Evolutionary conservation across 768 basidiomycete species (phyloP), one percentile per base, ranked within the genome.

Genomic region (Cystobasidium ongulense): DNA sequence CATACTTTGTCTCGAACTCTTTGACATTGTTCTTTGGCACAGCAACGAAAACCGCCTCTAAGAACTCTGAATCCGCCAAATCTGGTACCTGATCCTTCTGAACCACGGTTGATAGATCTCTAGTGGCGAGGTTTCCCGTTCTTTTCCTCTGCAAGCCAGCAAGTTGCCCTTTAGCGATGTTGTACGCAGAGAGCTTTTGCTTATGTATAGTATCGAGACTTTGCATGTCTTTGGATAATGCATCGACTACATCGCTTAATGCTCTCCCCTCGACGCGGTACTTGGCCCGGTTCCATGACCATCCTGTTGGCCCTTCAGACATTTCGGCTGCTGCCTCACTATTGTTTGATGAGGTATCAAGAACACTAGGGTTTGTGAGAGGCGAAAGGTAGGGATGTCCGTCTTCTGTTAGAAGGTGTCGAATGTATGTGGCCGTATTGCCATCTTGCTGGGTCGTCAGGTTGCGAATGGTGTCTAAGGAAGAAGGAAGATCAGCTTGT

Each of bases 201-300:
- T 95, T 95, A 86, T 96, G 90, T 43, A 90, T 88, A 79, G 90
- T 90, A 81, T 99, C 96, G 75, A 98, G 92, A 25, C 91, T 92
- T 27, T 84, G 84, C 87, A 95, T 91, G 85, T 98, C 96, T 94
- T 91, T 93, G 82, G 85, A 87, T 78, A 99, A 83, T 54, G 85
- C 84, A 76, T 98, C 94, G 21, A 92, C 86, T 75, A 95, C 86
- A 68, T 98, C 96, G 61, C 85, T 84, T 43, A 98, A 84, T 75
- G 41, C 33, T 1, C 89, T 86, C 77, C 87, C 86, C 80, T 93
- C 90, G 27, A 88, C 84, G 61, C 90, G 89, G 82, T 94, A 99
- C 76, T 95, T 87, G 25, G 91, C 88, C 78, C 89, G 88, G 79
- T 98, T 94, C 96, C 96, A 99, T 77, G 85, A 86, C 94, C 94